phyloP scores from a whole-genome alignment of 1,139 yeast species.

The Pneumocystis wakefieldiae region DNA sequence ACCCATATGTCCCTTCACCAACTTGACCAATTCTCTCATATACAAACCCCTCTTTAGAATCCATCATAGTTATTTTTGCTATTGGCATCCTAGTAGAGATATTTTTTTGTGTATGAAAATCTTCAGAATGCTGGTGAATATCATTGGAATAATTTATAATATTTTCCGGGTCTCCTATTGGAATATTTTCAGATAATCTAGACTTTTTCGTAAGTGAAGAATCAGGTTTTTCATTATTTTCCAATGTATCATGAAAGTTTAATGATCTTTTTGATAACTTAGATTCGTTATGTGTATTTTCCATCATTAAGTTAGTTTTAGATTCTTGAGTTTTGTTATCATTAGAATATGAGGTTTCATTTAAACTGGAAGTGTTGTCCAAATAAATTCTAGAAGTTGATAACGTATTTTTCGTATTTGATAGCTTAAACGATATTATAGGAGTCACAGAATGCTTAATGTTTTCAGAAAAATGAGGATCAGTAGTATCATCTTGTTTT shows the following conservation, averaged over 20 bases:
- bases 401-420: neutral
- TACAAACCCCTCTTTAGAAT: conserved; percentile 17
- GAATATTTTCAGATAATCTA: neutral
- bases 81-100: neutral
- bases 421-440: neutral
- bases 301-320: neutral
- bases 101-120: neutral
- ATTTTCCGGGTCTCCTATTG: neutral
- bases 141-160: neutral
- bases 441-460: neutral
- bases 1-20: conserved; percentile 74
- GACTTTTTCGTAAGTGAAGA: neutral
- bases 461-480: neutral
- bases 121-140: neutral
- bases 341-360: neutral
- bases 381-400: neutral
- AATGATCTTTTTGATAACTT: neutral
- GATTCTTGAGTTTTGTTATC: neutral
- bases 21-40: conserved; percentile 38
- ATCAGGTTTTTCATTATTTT: neutral
- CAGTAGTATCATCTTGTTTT: neutral
- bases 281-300: neutral
- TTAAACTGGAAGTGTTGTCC: neutral
- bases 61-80: neutral
- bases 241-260: neutral